Evolutionary conservation across 768 basidiomycete genomes (phyloP), one percentile per base, ranked within the genome.

Genomic region (Xanthoconium stramineum): DNA sequence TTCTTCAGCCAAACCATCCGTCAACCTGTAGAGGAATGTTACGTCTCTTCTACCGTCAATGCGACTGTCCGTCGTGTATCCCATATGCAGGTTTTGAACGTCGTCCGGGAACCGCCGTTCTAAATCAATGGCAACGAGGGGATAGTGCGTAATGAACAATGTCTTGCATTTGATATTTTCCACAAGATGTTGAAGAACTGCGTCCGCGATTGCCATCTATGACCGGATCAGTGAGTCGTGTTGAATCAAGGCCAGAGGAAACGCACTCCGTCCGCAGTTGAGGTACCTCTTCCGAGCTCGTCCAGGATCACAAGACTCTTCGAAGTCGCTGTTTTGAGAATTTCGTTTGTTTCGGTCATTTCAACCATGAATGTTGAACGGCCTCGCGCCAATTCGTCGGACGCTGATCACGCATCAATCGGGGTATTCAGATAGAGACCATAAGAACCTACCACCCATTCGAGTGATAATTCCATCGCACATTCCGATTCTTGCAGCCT

Each of bases 341-440:
- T 94, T 64, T 97, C 91, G 63, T 86, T 88, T 0, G 95, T 97
- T 69, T 98, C 94, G 6, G 88, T 80, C 79, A 98, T 87, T 72
- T 99, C 96, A 4, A 98, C 91, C 95, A 97, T 97, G 69, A 98
- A 97, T 0, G 91, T 98, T 0, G 94, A 96, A 9, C 91, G 83
- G 0, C 94, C 94, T 38, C 88, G 80, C 7, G 85, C 82, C 28
- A 98, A 72, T 60, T 97, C 93, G 67, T 98, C 96, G 11, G 85
- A 88, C 0, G 96, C 96, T 88, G 55, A 13, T 20, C 29, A 52
- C 42, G 9, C 10, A 37, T 61, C 39, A 61, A 44, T 11, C 2
- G 46, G 48, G 43, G 17, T 36, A 46, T n/a, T 42, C 32, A 47
- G 50, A 35, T 44, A 40, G 43, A 55, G 39, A 46, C 28, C n/a